Base-by-base conservation (phyloP, 2,329 filamentous ascomycete genomes). In the Pseudogymnoascus sp. region DNA sequence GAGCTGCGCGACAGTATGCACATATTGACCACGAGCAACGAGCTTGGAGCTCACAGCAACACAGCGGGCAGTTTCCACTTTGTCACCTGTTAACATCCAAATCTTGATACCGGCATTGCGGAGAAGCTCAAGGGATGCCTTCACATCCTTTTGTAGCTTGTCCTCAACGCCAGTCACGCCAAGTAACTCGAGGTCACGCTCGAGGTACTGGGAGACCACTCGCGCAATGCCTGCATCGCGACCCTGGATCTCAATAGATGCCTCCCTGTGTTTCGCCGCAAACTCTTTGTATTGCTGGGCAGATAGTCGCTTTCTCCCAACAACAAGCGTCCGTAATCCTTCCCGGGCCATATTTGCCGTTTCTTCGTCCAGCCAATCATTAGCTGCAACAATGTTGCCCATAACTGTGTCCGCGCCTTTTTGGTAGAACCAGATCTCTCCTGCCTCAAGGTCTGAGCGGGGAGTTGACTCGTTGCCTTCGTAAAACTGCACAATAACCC, bases 341-440 rank as follows among this genome's bases (percentile, higher is more conserved):
- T 99, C 96, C 59, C 95, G 87, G 5, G 96, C 96, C 96, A 99
- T 99, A 74, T 99, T 99, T n/a, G 91, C 91, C 0, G 95, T 97
- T 75, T 99, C 95, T 75, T 99, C 95, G 69, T 99, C 95, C 0
- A 99, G 85, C 96, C 95, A 99, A 78, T 99, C 95, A 72, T 97
- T 99, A 16, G 93, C 86, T 6, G 89, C 91, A 37, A 99, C 95
- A 68, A 99, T 97, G 2, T 88, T 84, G n/a, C 88, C 85, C 96
- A 99, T 99, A 67, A 99, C 93, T 0, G 95, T 97, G 74, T 99
- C 96, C 2, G 95, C 96, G 66, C 95, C 95, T 76, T 99, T 99
- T 72, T 99, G 93, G 73, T 93, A 97, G 77, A 99, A 99, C 90
- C 93, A 97, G 31, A 97, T 93, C 72, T 97, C 93, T 12, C 89